Evolutionary conservation across 345 rosid genomes (phyloP).

Genomic region (Eucalyptus virginea): DNA sequence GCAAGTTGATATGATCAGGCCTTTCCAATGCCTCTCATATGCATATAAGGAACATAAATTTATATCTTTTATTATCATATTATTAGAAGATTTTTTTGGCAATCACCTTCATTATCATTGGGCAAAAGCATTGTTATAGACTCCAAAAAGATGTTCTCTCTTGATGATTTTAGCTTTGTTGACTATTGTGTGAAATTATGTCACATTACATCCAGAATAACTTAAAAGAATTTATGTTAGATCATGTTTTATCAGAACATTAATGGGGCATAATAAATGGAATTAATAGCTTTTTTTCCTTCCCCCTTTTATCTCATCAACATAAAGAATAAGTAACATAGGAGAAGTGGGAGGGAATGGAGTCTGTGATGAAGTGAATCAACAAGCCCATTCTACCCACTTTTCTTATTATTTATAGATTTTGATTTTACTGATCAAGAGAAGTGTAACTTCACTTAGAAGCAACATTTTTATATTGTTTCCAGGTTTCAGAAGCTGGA

Average conservation of each 20-base stretch:
- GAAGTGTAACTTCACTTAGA: not conserved
- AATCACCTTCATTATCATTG: not conserved
- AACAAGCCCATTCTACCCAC: not conserved
- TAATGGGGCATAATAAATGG: not conserved
- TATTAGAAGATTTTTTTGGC: not conserved
- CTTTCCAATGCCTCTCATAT: not conserved
- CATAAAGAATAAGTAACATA: not conserved
- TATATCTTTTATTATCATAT: not conserved
- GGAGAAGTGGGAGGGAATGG: not conserved
- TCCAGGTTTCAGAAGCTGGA: slow-evolving; percentile 88
- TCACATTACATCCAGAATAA: not conserved
- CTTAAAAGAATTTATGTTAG: not conserved
- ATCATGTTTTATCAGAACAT: not conserved
- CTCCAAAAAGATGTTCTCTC: not conserved
- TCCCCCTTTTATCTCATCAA: not conserved
- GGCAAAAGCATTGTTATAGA: not conserved
- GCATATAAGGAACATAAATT: not conserved
- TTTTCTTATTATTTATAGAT: not conserved
- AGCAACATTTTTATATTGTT: not conserved
- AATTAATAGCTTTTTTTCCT: not conserved
- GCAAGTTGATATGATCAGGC: not conserved
- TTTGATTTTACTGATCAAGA: not conserved
- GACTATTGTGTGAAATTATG: not conserved
- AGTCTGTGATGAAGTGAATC: not conserved
- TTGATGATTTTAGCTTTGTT: not conserved